Conservation (phyloP, 148 eudicot genomes). For the Rhododendron kiyosumense region DNA sequence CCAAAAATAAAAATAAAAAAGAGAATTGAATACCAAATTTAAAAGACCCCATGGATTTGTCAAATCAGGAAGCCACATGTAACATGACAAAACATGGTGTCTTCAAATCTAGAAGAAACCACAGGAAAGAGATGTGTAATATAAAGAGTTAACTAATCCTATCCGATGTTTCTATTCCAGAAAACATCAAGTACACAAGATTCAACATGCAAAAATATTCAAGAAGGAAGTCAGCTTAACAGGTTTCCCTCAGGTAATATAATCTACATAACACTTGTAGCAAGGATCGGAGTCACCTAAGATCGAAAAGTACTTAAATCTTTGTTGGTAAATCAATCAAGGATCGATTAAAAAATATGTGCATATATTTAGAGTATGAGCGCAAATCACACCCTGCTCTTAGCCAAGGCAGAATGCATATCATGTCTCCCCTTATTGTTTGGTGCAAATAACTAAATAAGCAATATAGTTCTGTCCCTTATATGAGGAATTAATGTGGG, state of each 20-base stretch:
- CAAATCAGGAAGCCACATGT: not conserved
- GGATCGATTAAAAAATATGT: not conserved
- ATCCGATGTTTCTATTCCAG: not conserved
- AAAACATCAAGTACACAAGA: not conserved
- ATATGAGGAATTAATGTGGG: not conserved
- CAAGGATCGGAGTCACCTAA: not conserved
- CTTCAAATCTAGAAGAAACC: not conserved
- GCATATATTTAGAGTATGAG: not conserved
- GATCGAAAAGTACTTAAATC: not conserved
- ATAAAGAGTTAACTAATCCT: not conserved
- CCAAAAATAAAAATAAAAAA: not conserved
- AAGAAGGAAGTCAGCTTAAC: not conserved
- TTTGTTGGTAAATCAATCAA: not conserved
- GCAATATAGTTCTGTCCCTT: not conserved
- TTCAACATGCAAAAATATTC: slow-evolving; percentile 2
- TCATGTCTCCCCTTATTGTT: not conserved
- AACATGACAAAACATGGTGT: not conserved
- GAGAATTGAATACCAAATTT: too few relatives aligned
- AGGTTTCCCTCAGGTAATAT: too few relatives aligned
- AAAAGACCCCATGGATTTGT: not conserved
- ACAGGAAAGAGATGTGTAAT: not conserved
- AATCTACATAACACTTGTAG: not conserved
- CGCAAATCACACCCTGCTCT: not conserved
- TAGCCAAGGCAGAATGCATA: not conserved
- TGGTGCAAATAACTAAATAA: too few relatives aligned